Evolutionary conservation across 805 yeast species (phyloP), one percentile per base, ranked within the genome.

Genomic region (Candida sakaeoensis): DNA sequence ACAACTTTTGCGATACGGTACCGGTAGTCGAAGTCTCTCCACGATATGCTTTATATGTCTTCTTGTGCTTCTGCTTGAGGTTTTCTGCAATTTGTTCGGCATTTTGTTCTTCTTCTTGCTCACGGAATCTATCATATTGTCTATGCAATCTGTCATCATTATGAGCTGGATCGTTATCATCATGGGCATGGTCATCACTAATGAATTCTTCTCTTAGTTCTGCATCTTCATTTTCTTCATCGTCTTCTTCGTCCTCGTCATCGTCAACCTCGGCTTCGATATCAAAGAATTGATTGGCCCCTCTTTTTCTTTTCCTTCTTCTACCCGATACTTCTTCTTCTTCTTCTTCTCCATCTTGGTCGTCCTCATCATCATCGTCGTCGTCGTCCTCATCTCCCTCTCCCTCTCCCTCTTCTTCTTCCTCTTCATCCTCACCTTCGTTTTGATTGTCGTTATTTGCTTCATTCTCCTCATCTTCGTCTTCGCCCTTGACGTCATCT

Each of bases 211-310:
- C 95, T 53, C 88, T 79, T 33, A 84, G 78, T 22, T 86, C 66
- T n/a, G 95, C 90, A 50, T 80, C 86, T 50, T 84, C 98, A 47
- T 91, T 98, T 35, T 89, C 98, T 43, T 68, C 74, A 45, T 90
- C 98, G 46, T 88, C 91, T 22, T 81, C 79, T 31, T 85, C 95
- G 49, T 91, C 98, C 40, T 93, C 98, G 50, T 93, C 98, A 45
- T 91, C 98, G 61, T 91, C 95, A 42, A 93, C 99, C 61, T 91
- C 98, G 44, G 97, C 99, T 71, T 93, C 98, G 40, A 93, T 95
- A 85, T 93, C 99, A 65, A 93, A 74, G 62, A 89, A 93, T 71
- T 85, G 90, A 61, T 91, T 91, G 69, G 73, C 74, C 37, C 67
- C 57, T 54, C 77, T 65, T 55, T 73, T 67, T 46, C 68, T 74